phyloP scores from a whole-genome alignment of 805 yeast genomes.

The Metschnikowia borealis region DNA sequence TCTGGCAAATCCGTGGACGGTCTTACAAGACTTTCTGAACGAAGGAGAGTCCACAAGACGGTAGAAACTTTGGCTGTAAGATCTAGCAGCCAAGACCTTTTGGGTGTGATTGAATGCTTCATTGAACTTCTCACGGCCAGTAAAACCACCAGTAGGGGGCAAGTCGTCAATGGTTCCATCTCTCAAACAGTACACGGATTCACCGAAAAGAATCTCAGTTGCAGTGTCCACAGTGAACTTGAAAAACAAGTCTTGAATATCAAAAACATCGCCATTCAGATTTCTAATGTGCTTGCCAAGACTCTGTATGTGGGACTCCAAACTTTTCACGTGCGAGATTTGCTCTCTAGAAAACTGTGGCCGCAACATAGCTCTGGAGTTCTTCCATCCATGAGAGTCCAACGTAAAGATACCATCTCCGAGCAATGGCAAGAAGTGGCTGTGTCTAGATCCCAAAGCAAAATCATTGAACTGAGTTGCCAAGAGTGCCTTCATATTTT shows the following conservation, averaged over 20 bases:
- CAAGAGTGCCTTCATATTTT: slow-evolving; percentile 39
- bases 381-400: slow-evolving; percentile 43
- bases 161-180: slow-evolving; percentile 27
- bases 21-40: slow-evolving; percentile 29
- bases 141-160: slow-evolving; percentile 19
- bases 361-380: slow-evolving; percentile 40
- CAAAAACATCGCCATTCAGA: slow-evolving; percentile 27
- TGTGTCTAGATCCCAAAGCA: slow-evolving; percentile 36
- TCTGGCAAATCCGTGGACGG: slow-evolving; percentile 22
- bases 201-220: slow-evolving; percentile 41
- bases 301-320: slow-evolving; percentile 40
- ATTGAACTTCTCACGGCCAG: slow-evolving; percentile 33
- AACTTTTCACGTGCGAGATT: slow-evolving; percentile 35
- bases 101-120: slow-evolving; percentile 35
- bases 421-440: slow-evolving; percentile 33
- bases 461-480: slow-evolving; percentile 42
- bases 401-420: slow-evolving; percentile 44
- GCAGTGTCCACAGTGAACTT: slow-evolving; percentile 39
- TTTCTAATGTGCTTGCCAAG: slow-evolving; percentile 28
- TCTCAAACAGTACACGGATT: slow-evolving; percentile 31
- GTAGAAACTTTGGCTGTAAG: slow-evolving; percentile 29
- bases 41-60: slow-evolving; percentile 22
- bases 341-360: slow-evolving; percentile 44
- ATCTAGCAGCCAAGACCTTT: slow-evolving; percentile 28
- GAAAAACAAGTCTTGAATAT: slow-evolving; percentile 37